Evolutionary conservation across 352 stramenopile genomes (phyloP).

Genomic region (Phytophthora cajani): DNA sequence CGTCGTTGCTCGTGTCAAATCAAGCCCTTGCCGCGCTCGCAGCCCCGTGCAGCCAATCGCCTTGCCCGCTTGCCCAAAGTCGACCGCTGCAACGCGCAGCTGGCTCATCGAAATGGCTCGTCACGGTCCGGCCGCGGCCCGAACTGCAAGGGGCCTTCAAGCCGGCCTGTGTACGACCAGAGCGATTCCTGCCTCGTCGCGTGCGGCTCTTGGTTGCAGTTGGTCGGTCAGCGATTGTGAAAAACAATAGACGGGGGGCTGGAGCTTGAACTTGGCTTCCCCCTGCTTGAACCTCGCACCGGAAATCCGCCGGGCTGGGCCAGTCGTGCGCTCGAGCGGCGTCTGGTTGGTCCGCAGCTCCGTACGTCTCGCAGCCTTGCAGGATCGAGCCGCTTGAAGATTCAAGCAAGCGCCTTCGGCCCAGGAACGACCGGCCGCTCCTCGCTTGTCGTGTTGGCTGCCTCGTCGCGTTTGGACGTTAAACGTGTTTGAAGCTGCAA

Average conservation of each 20-base stretch:
- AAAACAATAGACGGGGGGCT: conserved; percentile 35
- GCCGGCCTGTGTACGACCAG: conserved; percentile 19
- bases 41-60: conserved; percentile 19
- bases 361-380: conserved; percentile 21
- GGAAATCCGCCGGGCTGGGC: conserved; percentile 13
- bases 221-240: conserved; percentile 25
- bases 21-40: neutral
- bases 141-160: conserved; percentile 30
- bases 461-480: conserved; percentile 33
- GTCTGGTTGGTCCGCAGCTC: conserved; percentile 15
- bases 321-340: conserved; percentile 21
- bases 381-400: conserved; percentile 30
- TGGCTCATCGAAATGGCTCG: conserved; percentile 34
- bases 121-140: conserved; percentile 14
- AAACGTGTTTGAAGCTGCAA: conserved; percentile 38
- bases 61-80: conserved; percentile 5
- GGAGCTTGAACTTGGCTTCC: conserved; percentile 27
- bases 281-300: conserved; percentile 24
- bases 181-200: conserved; percentile 36
- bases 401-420: conserved; percentile 8
- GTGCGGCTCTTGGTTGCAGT: conserved; percentile 29
- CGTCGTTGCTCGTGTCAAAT: conserved; percentile 24
- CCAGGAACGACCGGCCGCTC: neutral
- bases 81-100: conserved; percentile 23
- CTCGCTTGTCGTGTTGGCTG: conserved; percentile 13